A percentile compares a stretch with the other conserved stretches of the same genome.
phyloP scores from a whole-genome alignment of 352 stramenopile species.

The Phytophthora syringae region DNA sequence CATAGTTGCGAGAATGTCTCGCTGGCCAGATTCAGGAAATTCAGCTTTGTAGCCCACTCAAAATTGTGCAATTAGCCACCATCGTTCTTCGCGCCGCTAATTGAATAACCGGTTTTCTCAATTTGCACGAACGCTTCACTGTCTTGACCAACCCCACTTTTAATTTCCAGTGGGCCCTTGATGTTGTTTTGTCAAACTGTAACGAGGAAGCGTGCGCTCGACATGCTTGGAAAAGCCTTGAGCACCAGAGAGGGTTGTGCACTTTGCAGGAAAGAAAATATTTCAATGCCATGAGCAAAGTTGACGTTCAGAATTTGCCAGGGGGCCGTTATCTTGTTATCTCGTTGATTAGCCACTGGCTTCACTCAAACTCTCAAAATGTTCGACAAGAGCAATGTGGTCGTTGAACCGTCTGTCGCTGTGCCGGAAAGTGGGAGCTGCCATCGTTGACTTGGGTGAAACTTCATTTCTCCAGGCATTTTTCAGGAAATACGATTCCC shows the following conservation, averaged over 20 bases:
- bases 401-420: background rate
- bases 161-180: slow-evolving; percentile 13
- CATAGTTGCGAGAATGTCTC: slow-evolving; percentile 1
- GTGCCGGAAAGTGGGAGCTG: slow-evolving; percentile 11
- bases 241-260: background rate
- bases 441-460: background rate
- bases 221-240: slow-evolving; percentile 3
- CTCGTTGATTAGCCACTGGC: slow-evolving; percentile 24
- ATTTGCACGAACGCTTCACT: slow-evolving; percentile 8
- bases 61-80: background rate
- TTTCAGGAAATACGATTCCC: slow-evolving; percentile 4
- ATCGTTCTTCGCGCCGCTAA: background rate
- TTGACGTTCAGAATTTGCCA: slow-evolving; percentile 18
- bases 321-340: slow-evolving; percentile 13
- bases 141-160: background rate
- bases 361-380: too few relatives aligned
- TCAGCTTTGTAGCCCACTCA: slow-evolving; percentile 1
- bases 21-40: slow-evolving; percentile 13
- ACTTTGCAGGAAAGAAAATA: slow-evolving; percentile 14
- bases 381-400: background rate
- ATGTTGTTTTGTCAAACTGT: slow-evolving; percentile 5
- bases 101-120: slow-evolving; percentile 13
- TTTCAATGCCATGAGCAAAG: background rate
- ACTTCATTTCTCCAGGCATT: background rate
- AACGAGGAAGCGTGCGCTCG: slow-evolving; percentile 1